These are phyloP conservation scores for Hanseniaspora vineae DNA, from an alignment of 805 yeast genomes.

Conservation along the genomic window DNA sequence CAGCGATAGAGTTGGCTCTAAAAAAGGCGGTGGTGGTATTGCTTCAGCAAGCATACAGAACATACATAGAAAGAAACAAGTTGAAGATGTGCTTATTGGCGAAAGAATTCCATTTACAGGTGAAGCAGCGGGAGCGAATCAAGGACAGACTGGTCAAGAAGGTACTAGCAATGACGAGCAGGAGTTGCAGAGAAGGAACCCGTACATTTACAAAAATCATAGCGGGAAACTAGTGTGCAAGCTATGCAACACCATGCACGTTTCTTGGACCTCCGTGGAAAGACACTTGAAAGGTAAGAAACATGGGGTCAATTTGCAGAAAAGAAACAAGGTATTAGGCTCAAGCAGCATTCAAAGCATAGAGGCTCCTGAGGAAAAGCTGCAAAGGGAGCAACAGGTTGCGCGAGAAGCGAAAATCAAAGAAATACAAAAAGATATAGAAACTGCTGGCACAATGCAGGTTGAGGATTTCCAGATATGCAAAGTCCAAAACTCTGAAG, in stretches of 20 bases:
- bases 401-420: constrained; percentile 20
- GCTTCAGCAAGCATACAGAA: constrained; percentile 65
- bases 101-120: constrained; percentile 21
- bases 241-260: constrained; percentile 73
- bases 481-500: constrained; percentile 49
- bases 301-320: constrained; percentile 62
- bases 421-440: constrained; percentile 11
- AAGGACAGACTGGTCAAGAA: no score
- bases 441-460: constrained; percentile 8
- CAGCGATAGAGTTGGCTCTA: constrained; percentile 79
- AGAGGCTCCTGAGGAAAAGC: constrained; percentile 6
- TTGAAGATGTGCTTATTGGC: constrained; percentile 41
- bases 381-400: constrained; percentile 20
- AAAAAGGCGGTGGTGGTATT: constrained; percentile 82
- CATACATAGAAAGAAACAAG: constrained; percentile 52
- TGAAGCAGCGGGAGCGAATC: constrained; percentile 15
- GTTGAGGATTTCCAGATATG: constrained; percentile 30
- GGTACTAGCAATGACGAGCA: neutral
- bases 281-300: constrained; percentile 77
- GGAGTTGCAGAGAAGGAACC: constrained; percentile 24
- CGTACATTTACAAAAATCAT: constrained; percentile 74
- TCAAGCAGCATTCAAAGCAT: constrained; percentile 1
- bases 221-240: constrained; percentile 78
- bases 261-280: constrained; percentile 65
- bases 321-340: constrained; percentile 33